A percentile compares a stretch with the other conserved stretches of the same genome.
Conservation (phyloP, 768 basidiomycete species). For the Trametes villosa region DNA sequence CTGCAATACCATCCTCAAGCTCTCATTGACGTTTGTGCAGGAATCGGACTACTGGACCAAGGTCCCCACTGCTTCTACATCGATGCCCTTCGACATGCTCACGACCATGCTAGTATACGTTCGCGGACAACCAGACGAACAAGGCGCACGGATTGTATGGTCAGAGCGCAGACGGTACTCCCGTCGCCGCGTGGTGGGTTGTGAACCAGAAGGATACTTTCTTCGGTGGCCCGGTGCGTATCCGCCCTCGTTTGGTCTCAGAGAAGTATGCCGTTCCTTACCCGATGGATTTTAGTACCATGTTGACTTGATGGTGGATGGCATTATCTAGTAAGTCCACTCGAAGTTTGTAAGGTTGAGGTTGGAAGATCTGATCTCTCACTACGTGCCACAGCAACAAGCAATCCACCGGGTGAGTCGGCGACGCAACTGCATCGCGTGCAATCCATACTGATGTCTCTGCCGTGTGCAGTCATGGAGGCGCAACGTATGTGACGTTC, state of each 20-base stretch:
- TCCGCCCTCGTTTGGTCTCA: too few relatives aligned
- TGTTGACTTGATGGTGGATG: conserved; percentile 25
- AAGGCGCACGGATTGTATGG: conserved; percentile 34
- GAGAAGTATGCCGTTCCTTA: not conserved
- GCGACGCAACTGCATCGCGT: not conserved
- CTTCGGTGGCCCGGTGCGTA: conserved; percentile 26
- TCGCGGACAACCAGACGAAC: conserved; percentile 38
- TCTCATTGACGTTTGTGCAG: not conserved
- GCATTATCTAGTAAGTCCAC: conserved; percentile 22
- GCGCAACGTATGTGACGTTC: conserved; percentile 12
- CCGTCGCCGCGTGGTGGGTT: conserved; percentile 36
- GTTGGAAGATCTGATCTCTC: not conserved
- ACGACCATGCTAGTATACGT: conserved; percentile 26
- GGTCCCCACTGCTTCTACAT: conserved; percentile 4
- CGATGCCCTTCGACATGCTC: not conserved
- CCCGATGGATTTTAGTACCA: conserved; percentile 5
- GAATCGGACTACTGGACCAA: conserved; percentile 36
- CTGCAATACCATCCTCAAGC: not conserved
- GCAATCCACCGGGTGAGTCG: conserved; percentile 18
- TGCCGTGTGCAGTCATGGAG: conserved; percentile 3
- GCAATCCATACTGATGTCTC: not conserved
- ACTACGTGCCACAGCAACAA: conserved; percentile 13
- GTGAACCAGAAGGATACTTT: conserved; percentile 34
- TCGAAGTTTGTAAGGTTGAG: too few relatives aligned
- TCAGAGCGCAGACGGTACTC: conserved; percentile 7